Conservation (phyloP, 345 rosid genomes). For the Psidium friedrichsthalianum region DNA sequence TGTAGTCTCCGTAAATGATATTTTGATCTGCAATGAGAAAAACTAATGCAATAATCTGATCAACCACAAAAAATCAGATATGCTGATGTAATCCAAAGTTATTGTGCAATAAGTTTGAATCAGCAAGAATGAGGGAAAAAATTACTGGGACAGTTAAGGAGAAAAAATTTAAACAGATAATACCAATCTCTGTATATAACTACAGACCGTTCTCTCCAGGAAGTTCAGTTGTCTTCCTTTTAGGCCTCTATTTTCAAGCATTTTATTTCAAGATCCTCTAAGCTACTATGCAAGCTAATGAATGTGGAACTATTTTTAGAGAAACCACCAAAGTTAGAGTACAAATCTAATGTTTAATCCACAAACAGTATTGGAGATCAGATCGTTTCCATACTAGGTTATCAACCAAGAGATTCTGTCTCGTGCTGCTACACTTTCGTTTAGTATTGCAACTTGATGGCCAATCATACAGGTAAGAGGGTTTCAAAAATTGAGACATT, state of each 20-base stretch:
- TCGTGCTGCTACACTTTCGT: not conserved
- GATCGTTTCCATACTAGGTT: not conserved
- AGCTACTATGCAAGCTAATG: not conserved
- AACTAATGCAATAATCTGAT: not conserved
- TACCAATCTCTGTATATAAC: not conserved
- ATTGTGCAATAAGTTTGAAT: not conserved
- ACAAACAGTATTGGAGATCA: not conserved
- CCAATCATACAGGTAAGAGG: too few relatives aligned
- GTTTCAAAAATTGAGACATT: not conserved
- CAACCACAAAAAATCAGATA: not conserved
- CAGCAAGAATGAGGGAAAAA: not conserved
- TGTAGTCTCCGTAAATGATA: not conserved
- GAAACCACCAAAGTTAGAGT: not conserved
- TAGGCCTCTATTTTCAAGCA: not conserved
- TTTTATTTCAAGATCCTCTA: not conserved
- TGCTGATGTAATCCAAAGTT: not conserved
- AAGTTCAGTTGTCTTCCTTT: not conserved
- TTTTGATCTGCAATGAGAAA: not conserved
- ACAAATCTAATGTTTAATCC: not conserved
- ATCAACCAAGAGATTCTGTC: not conserved
- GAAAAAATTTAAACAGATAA: not conserved
- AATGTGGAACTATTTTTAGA: not conserved
- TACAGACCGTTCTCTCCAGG: not conserved
- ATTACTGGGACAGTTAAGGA: not conserved
- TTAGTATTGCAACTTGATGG: not conserved